A percentile compares a stretch with the other conserved stretches of the same genome.
These are phyloP conservation scores for Ganoderma lucidum DNA, from an alignment of 1,284 basidiomycete genomes.

Conservation along the genomic window DNA sequence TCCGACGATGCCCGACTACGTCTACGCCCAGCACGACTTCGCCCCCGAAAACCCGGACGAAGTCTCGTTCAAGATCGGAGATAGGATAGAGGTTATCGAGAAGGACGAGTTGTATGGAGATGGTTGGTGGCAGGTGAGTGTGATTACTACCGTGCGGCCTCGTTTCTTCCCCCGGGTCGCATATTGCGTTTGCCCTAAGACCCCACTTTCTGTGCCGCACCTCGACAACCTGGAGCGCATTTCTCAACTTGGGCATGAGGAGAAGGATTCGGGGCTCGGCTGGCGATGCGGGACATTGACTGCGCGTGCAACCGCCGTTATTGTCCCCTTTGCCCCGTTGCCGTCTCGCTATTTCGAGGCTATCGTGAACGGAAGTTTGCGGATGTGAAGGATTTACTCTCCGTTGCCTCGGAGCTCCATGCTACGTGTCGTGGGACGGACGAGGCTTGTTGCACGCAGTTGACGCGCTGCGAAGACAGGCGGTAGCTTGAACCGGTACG, in stretches of 20 bases:
- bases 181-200: not conserved
- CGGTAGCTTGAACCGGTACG: not conserved
- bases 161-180: not conserved
- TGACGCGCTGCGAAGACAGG: not conserved
- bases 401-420: too few relatives aligned
- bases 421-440: too few relatives aligned
- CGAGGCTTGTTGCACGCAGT: not conserved
- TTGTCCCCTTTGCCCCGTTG: not conserved
- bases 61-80: conserved; percentile 86
- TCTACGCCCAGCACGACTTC: conserved; percentile 89
- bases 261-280: not conserved
- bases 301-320: not conserved
- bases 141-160: not conserved
- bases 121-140: conserved; percentile 98
- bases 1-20: conserved; percentile 56
- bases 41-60: conserved; percentile 95
- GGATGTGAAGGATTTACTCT: not conserved
- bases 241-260: not conserved
- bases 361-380: not conserved
- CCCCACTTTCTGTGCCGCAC: not conserved
- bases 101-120: conserved; percentile 94
- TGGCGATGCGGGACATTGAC: not conserved
- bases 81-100: conserved; percentile 90
- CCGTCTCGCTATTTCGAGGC: not conserved
- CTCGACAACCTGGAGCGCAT: not conserved